phyloP scores from a whole-genome alignment of 768 basidiomycete species.

The Pleurotus eryngii region DNA sequence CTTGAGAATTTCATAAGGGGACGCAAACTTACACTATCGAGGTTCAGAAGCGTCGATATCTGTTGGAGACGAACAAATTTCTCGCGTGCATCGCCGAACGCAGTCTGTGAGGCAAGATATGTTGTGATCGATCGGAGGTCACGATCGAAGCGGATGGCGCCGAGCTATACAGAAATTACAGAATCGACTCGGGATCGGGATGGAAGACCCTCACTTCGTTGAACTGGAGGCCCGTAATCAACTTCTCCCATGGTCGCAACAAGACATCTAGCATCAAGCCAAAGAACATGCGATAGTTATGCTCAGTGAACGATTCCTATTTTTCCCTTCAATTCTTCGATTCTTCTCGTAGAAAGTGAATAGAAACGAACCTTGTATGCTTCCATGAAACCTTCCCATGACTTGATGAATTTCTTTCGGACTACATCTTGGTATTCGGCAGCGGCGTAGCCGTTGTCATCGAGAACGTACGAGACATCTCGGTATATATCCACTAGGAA shows the following conservation, averaged over 20 bases:
- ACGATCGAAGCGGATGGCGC: constrained; percentile 92
- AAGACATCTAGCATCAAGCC: constrained; percentile 81
- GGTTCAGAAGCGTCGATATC: constrained; percentile 86
- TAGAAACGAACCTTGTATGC: constrained; percentile 70
- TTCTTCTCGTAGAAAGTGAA: neutral
- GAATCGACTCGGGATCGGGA: neutral
- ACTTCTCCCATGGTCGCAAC: constrained; percentile 95
- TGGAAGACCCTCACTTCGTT: constrained; percentile 64
- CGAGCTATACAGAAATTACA: constrained; percentile 53
- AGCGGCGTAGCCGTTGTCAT: constrained; percentile 80
- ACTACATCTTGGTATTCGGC: constrained; percentile 87
- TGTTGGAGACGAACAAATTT: constrained; percentile 92
- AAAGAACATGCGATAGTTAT: constrained; percentile 85
- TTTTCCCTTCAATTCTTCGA: constrained; percentile 1
- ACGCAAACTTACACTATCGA: constrained; percentile 61
- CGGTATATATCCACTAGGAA: constrained; percentile 87
- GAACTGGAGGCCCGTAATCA: constrained; percentile 73
- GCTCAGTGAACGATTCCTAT: constrained; percentile 84
- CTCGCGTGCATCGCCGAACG: constrained; percentile 87
- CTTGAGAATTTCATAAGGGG: neutral
- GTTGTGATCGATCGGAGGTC: constrained; percentile 83
- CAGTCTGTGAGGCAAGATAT: constrained; percentile 84
- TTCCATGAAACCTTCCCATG: constrained; percentile 83
- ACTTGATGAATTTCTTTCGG: constrained; percentile 84
- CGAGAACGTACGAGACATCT: constrained; percentile 83